phyloP scores from a whole-genome alignment of 257 asterid genomes.

The Plantago major region DNA sequence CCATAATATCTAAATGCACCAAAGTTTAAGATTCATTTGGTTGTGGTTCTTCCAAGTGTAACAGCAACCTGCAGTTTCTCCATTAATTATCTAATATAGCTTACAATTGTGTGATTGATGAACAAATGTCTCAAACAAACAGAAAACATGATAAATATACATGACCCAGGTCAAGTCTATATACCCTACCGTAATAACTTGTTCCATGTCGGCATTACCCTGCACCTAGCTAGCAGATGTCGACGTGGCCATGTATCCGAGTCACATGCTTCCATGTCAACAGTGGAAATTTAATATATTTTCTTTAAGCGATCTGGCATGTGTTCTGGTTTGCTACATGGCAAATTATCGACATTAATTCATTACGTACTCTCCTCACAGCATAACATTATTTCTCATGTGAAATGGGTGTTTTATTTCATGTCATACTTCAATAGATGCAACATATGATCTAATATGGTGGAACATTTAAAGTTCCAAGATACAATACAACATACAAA shows the following conservation, averaged over 20 bases:
- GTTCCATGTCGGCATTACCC: constrained; percentile 37
- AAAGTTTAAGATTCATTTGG: constrained; percentile 29
- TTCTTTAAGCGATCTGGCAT: background rate
- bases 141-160: constrained; percentile 27
- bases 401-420: background rate
- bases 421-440: background rate
- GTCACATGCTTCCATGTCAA: constrained; percentile 32
- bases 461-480: too few species aligned
- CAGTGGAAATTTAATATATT: background rate
- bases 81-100: background rate
- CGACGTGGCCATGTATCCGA: constrained; percentile 13
- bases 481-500: too few species aligned
- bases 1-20: background rate
- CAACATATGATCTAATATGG: background rate
- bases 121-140: constrained; percentile 6
- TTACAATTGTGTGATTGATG: background rate
- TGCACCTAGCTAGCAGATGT: background rate
- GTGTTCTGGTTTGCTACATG: background rate
- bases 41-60: constrained; percentile 27
- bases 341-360: too few species aligned
- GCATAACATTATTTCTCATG: too few species aligned
- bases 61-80: background rate
- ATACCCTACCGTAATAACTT: constrained; percentile 24
- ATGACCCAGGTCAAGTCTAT: constrained; percentile 17
- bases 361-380: too few species aligned